Conservation (phyloP, 306 rosid species). For the Urtica urens region DNA sequence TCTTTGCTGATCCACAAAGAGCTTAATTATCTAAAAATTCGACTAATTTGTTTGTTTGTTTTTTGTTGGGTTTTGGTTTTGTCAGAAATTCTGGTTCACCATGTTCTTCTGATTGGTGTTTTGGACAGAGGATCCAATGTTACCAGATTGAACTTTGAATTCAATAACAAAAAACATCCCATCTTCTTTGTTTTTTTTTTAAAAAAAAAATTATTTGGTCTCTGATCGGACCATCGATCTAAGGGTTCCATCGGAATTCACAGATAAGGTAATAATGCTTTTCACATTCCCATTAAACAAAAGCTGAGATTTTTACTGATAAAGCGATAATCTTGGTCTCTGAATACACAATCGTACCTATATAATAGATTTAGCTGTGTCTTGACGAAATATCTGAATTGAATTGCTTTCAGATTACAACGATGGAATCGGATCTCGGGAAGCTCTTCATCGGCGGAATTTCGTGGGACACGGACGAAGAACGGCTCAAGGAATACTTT, state of each 20-base stretch:
- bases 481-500: slow-evolving; percentile 74
- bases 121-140: slow-evolving; percentile 46
- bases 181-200: no score
- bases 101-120: slow-evolving; percentile 33
- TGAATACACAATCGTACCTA: slow-evolving; percentile 17
- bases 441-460: slow-evolving; percentile 99
- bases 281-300: slow-evolving; percentile 16
- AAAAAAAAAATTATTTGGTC: slow-evolving; percentile 35
- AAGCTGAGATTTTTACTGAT: slow-evolving; percentile 16
- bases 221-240: slow-evolving; percentile 39
- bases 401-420: slow-evolving; percentile 25
- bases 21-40: slow-evolving; percentile 11
- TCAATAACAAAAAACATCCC: no score
- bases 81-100: slow-evolving; percentile 27
- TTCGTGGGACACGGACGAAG: slow-evolving; percentile 97
- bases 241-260: slow-evolving; percentile 55
- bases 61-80: slow-evolving; percentile 15
- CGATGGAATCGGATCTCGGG: slow-evolving; percentile 94
- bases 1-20: slow-evolving; percentile 31
- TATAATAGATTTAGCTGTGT: slow-evolving; percentile 6
- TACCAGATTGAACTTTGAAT: slow-evolving; percentile 43
- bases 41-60: no score
- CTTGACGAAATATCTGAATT: slow-evolving; percentile 7
- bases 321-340: slow-evolving; percentile 8
- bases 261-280: slow-evolving; percentile 35